Percentiles rank a stretch among this genome's conserved stretches.
These are phyloP conservation scores for Dothideomycetes sp. DNA, from an alignment of 2,329 filamentous ascomycete species.

Conservation along the genomic window DNA sequence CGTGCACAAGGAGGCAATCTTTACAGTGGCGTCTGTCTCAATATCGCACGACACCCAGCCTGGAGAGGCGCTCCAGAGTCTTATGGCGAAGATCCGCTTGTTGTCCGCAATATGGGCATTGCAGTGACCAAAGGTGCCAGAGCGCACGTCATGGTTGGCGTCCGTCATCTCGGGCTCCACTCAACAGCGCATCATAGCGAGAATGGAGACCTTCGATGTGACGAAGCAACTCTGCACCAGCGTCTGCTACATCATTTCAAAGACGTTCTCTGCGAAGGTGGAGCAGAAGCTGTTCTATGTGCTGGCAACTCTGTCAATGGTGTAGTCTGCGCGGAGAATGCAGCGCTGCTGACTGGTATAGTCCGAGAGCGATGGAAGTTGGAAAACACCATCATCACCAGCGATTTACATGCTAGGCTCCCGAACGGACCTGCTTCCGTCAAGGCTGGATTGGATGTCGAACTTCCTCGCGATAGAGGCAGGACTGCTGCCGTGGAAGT, in stretches of 20 bases:
- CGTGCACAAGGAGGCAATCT: conserved; percentile 6
- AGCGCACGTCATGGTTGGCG: conserved; percentile 16
- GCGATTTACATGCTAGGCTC: conserved; percentile 11
- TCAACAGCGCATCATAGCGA: conserved; percentile 22
- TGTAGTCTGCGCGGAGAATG: conserved; percentile 11
- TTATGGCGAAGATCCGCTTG: conserved; percentile 6
- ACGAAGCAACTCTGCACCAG: conserved; percentile 17
- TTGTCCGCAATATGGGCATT: conserved; percentile 4
- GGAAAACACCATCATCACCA: conserved; percentile 10
- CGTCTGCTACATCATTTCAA: conserved; percentile 16
- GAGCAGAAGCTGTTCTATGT: conserved; percentile 9
- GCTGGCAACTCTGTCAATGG: conserved; percentile 12
- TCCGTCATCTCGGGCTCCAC: conserved; percentile 21
- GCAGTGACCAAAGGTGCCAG: conserved; percentile 2
- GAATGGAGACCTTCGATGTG: conserved; percentile 16
- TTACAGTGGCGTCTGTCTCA: conserved; percentile 6
- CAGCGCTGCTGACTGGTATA: conserved; percentile 9
- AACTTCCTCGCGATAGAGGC: conserved; percentile 10
- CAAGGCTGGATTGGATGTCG: conserved; percentile 12
- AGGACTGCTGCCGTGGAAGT: conserved; percentile 3
- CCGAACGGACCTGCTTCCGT: conserved; percentile 10
- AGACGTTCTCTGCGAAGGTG: conserved; percentile 8
- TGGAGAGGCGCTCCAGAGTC: conserved; percentile 6
- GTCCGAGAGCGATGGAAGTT: conserved; percentile 12
- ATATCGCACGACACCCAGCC: conserved; percentile 3